These are phyloP conservation scores for Sclerotinia trifoliorum DNA, from an alignment of 2,329 filamentous ascomycete species.

Conservation along the genomic window DNA sequence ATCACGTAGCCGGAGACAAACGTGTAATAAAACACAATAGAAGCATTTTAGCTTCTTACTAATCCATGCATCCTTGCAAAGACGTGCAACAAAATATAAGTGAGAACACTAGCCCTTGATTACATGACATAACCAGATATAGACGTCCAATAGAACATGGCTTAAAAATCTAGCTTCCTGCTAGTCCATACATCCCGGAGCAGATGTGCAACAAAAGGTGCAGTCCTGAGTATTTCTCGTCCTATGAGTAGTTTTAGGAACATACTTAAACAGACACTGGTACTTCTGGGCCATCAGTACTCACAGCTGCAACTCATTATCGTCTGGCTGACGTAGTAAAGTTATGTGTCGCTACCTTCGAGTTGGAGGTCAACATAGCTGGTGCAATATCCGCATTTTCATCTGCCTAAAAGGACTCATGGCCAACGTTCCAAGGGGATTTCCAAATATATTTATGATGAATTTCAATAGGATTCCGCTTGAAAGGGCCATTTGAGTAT, in stretches of 20 bases:
- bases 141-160: background rate
- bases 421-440: background rate
- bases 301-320: no score
- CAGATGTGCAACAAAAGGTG: slow-evolving; percentile 1
- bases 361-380: no score
- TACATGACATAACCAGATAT: background rate
- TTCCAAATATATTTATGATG: background rate
- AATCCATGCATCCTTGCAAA: no score
- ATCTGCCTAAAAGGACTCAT: background rate
- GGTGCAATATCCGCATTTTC: background rate
- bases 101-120: background rate
- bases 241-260: background rate
- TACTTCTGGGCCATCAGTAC: background rate
- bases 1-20: no score
- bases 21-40: no score
- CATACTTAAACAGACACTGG: background rate
- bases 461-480: background rate
- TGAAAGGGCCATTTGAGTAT: background rate
- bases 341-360: no score
- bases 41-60: no score
- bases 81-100: background rate
- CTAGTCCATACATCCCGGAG: background rate
- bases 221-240: background rate
- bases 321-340: no score
- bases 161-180: background rate